Conservation (phyloP, 192 early-diverging fungal species). For the Coemansia sp. region DNA sequence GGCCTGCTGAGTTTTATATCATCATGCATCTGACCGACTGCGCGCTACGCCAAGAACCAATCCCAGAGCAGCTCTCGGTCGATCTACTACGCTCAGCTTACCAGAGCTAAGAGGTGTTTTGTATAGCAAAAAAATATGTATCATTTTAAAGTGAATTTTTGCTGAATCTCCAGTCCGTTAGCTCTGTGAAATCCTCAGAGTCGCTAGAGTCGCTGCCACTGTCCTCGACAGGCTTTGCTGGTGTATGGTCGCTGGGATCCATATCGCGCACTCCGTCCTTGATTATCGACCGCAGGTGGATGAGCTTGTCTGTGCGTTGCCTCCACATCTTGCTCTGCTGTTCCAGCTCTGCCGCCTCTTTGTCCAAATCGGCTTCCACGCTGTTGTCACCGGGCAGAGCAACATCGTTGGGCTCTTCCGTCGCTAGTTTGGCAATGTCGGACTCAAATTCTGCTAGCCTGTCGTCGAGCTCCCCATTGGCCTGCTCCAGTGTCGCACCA, state of each 20-base stretch:
- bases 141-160: not conserved
- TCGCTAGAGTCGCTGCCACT: not conserved
- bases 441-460: conserved; percentile 22
- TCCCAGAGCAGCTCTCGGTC: conserved; percentile 28
- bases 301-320: conserved; percentile 5
- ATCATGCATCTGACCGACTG: conserved; percentile 40
- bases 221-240: not conserved
- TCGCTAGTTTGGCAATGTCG: conserved; percentile 15
- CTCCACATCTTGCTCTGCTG: conserved; percentile 14
- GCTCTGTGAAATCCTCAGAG: conserved; percentile 13
- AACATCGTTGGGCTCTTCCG: not conserved
- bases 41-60: conserved; percentile 24
- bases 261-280: conserved; percentile 16
- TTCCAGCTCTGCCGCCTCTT: not conserved
- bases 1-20: conserved; percentile 40
- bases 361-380: not conserved
- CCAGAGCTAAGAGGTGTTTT: not conserved
- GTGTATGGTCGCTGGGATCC: conserved; percentile 4
- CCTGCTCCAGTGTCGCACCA: not conserved
- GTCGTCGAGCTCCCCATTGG: conserved; percentile 2
- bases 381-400: not conserved
- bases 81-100: conserved; percentile 38
- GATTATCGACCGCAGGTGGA: conserved; percentile 16
- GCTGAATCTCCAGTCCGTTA: conserved; percentile 17
- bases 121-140: not conserved